Percentiles rank a stretch among this genome's conserved stretches.
Evolutionary conservation across 805 yeast genomes (phyloP).

Genomic region (Starmerella sp.): DNA sequence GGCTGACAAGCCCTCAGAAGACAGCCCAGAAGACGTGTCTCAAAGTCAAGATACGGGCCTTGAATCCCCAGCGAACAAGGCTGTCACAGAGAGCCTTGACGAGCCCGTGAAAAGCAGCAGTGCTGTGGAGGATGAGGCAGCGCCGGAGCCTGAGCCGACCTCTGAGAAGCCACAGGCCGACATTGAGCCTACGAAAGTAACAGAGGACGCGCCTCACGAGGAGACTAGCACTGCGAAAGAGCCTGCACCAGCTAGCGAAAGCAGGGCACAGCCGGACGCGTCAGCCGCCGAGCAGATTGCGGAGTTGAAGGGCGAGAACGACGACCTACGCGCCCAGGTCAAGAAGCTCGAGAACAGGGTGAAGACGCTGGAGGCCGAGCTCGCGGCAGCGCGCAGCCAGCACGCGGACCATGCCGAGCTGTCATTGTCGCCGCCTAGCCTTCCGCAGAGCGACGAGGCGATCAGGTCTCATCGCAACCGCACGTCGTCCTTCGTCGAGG

Average conservation of each 20-base stretch:
- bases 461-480: slow-evolving; percentile 5
- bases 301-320: slow-evolving; percentile 30
- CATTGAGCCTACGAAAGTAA: too few species aligned
- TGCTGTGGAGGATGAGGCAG: too few species aligned
- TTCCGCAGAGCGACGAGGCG: background rate
- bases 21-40: background rate
- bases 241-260: too few species aligned
- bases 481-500: slow-evolving; percentile 27
- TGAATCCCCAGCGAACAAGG: too few species aligned
- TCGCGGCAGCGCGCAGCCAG: slow-evolving; percentile 17
- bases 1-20: background rate
- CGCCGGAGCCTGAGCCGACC: too few species aligned
- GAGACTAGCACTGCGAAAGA: too few species aligned
- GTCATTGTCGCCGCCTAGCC: slow-evolving; percentile 20
- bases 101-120: too few species aligned
- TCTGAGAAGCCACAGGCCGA: too few species aligned
- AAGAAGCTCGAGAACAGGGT: slow-evolving; percentile 30
- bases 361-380: slow-evolving; percentile 25
- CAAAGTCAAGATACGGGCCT: too few species aligned
- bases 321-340: slow-evolving; percentile 28
- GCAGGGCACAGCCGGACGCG: background rate
- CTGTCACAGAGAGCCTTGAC: too few species aligned
- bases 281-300: slow-evolving; percentile 5
- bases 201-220: too few species aligned
- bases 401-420: slow-evolving; percentile 18